Conservation (phyloP, 805 yeast species). For the Torulaspora quercuum region DNA sequence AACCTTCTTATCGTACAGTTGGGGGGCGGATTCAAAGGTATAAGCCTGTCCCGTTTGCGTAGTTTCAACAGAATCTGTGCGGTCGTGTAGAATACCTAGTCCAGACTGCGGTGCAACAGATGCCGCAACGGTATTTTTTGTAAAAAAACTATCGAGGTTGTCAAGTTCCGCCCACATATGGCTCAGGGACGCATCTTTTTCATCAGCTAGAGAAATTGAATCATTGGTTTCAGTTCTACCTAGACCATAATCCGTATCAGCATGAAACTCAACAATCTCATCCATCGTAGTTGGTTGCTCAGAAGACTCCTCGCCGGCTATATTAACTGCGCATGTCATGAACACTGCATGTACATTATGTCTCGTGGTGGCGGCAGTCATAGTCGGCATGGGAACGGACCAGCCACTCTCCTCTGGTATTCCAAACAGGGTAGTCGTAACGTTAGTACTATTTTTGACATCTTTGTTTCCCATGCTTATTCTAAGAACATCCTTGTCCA, state of each 20-base stretch:
- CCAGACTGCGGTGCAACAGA: conserved; percentile 18
- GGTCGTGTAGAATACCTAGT: conserved; percentile 33
- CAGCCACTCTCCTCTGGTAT: conserved; percentile 90
- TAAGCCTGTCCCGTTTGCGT: conserved; percentile 46
- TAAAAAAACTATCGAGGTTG: conserved; percentile 83
- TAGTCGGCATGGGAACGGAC: conserved; percentile 95
- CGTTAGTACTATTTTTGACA: conserved; percentile 75
- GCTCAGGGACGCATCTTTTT: conserved; percentile 70
- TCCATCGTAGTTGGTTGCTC: conserved; percentile 24
- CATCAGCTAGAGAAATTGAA: conserved; percentile 44
- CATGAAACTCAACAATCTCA: conserved; percentile 35
- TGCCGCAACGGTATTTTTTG: conserved; percentile 46
- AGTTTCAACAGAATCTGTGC: conserved; percentile 58
- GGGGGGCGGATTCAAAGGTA: conserved; percentile 70
- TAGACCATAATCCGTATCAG: conserved; percentile 33
- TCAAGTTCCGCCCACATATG: conserved; percentile 92
- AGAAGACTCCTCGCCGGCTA: conserved; percentile 18
- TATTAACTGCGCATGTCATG: conserved; percentile 61
- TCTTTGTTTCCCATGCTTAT: conserved; percentile 85
- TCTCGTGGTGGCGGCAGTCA: conserved; percentile 82
- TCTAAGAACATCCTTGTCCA: conserved; percentile 87
- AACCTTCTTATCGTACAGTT: conserved; percentile 74
- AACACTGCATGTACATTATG: conserved; percentile 95
- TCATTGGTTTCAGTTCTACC: conserved; percentile 31
- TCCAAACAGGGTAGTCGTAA: conserved; percentile 86